Evolutionary conservation across 805 yeast genomes (phyloP), one percentile per base, ranked within the genome.

Genomic region (Candida caryicola): DNA sequence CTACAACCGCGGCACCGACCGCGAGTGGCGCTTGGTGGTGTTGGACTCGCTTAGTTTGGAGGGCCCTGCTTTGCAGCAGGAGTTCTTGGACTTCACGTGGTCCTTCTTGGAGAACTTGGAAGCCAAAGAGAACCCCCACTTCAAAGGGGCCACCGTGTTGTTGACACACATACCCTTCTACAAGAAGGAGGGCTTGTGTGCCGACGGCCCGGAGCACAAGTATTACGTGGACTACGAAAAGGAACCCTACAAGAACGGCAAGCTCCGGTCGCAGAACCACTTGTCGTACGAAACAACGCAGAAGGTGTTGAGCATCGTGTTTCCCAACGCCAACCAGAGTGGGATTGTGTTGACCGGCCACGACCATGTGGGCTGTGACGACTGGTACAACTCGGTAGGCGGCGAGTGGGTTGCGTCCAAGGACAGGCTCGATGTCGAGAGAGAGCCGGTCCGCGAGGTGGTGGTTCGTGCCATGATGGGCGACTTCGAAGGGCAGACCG

Each of bases 391-490:
- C 55, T 50, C 46, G 30, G 44, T 46, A 1, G 69, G 54, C 41
- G 71, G 69, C 4, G 61, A 66, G 13, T 85, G 95, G 95, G 69
- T 59, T 4, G 85, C 89, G 0, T 58, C 76, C 0, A 79, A 76
- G 45, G 52, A 56, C 3, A 55, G 57, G 29, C 49, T 47, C 1
- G 29, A 29, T 5, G 47, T 64, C 9, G 59, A 52, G 14, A 50
- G 61, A 29, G 52, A 56, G n/a, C 65, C 71, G 13, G 63, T 88
- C 10, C 71, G 79, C 40, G 98, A 91, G 60, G 67, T 85, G 40
- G 91, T 95, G 0, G 96, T 93, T 16, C 70, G 90, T 40, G 79
- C 96, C 13, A 85, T 91, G 80, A 93, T 93, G 98, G 99, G 99
- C 13, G 96, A 93, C 54, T 93, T 71, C 52, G 85, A 82, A 41